Conservation (phyloP, 441 rosid species). For the Rhodomyrtus psidioides region DNA sequence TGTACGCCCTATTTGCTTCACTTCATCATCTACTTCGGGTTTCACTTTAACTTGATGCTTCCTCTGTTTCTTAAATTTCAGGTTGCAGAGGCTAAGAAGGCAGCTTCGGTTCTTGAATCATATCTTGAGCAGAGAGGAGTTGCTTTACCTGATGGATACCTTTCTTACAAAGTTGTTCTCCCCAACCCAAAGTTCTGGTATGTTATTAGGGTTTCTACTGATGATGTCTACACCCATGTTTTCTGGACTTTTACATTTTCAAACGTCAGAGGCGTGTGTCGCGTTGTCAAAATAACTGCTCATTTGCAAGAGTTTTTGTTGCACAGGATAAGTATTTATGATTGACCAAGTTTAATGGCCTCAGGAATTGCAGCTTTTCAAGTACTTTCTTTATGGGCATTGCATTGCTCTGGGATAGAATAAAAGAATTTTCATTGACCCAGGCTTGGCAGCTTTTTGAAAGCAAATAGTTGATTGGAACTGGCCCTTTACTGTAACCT, state of each 20-base stretch:
- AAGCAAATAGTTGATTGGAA: not conserved
- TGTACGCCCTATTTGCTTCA: slow-evolving; percentile 25
- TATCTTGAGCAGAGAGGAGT: slow-evolving; percentile 91
- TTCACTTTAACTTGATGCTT: not conserved
- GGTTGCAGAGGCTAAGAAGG: slow-evolving; percentile 54
- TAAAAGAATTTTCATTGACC: not conserved
- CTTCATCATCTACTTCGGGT: not conserved
- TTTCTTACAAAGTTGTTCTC: slow-evolving; percentile 78
- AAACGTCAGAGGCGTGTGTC: not conserved
- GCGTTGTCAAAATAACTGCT: not conserved
- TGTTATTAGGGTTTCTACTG: not conserved
- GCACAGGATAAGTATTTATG: not conserved
- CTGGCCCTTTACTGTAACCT: not conserved
- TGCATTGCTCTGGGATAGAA: not conserved
- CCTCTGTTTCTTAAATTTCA: slow-evolving; percentile 19
- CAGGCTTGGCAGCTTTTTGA: not conserved
- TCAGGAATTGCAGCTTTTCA: not conserved
- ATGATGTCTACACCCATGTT: not conserved
- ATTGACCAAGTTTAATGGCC: not conserved
- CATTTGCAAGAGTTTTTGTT: not conserved
- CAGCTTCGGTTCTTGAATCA: slow-evolving; percentile 67
- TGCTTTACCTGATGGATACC: slow-evolving; percentile 61
- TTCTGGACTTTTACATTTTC: not conserved
- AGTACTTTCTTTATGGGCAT: not conserved
- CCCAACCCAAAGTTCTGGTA: slow-evolving; percentile 85